These are phyloP conservation scores for Amphicarpaea edgeworthii DNA, from an alignment of 306 rosid species.

Conservation along the genomic window DNA sequence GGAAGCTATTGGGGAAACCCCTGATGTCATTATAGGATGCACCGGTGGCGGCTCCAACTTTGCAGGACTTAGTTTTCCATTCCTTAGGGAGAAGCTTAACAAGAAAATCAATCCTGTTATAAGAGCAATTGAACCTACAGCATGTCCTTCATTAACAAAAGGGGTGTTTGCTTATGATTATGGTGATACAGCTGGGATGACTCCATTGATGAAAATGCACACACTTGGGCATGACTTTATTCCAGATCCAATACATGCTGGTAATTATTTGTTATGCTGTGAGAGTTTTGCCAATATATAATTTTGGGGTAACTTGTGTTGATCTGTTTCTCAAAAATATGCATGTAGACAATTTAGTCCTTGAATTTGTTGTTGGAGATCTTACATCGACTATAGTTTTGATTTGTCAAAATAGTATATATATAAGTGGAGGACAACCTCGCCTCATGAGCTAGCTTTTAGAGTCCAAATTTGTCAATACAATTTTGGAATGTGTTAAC, in stretches of 20 bases:
- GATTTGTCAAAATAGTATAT: no score
- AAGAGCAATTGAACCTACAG: conserved; percentile 93
- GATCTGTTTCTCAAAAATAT: not conserved
- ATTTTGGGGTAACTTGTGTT: not conserved
- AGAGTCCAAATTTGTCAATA: not conserved
- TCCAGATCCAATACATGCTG: conserved; percentile 97
- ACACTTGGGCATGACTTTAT: conserved; percentile 91
- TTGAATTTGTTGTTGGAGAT: not conserved
- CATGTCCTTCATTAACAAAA: conserved; percentile 94
- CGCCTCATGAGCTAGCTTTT: no score
- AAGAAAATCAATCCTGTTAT: conserved; percentile 80
- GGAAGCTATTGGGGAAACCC: conserved; percentile 92
- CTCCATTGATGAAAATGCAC: conserved; percentile 98
- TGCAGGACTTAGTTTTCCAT: conserved; percentile 93
- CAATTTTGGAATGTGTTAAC: not conserved
- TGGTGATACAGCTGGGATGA: conserved; percentile 93
- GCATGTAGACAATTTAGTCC: not conserved
- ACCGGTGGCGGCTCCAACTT: conserved; percentile 97
- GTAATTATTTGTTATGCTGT: conserved; percentile 50
- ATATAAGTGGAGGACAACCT: no score
- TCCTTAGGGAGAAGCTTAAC: conserved; percentile 78
- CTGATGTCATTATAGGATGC: conserved; percentile 89
- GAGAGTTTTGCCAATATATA: not conserved
- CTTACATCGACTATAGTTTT: no score
- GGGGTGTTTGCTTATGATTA: conserved; percentile 83